Base-by-base conservation (phyloP, 306 rosid genomes). In the Datisca glomerata region DNA sequence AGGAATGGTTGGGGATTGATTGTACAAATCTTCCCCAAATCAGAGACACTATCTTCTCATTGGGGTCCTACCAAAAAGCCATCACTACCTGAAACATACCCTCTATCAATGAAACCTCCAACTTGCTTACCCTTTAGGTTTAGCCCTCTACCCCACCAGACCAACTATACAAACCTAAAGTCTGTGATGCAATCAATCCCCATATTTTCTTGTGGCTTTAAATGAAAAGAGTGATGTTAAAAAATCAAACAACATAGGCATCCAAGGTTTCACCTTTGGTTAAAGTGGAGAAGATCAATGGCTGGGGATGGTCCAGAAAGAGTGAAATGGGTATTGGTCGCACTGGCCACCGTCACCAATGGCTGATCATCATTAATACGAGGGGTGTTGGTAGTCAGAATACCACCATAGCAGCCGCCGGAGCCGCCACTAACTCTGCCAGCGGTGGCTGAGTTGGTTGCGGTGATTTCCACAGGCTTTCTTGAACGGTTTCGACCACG, bases 401-500 rank as follows among this genome's bases (percentile, higher is more conserved):
- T 12, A 38, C 54, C 18, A 17, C 63, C 63, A 15, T 75, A 61
- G 15, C 57, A 55, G 21, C 53, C 55, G 3, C 45, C 55, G 18
- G 16, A 31, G 19, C 59, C 60, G 24, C 64, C 51, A 9, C 36
- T 36, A 21, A 23, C 48, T 17, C 21, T 36, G 7, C 28, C 13
- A 12, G 13, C 10, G 13, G 43, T 5, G 12, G 55, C 5, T 22
- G 49, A 2, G 12, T 18, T 16, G 12, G 47, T 8, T 3, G 60
- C 21, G 60, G 63, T 21, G 50, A 51, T 78, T 91, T 91, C 99
- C 99, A 91, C 99, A 80, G 80, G 99, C 94, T 91, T 91, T 84
- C 99, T 91, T 91, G 99, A 91, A 91, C 99, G 99, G 85, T 78
- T 85, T 43, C 82, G 51, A 47, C 96, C 99, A 6, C 96, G 96